phyloP scores from a whole-genome alignment of 176 grass and related monocot genomes.

The Carex littledalei region DNA sequence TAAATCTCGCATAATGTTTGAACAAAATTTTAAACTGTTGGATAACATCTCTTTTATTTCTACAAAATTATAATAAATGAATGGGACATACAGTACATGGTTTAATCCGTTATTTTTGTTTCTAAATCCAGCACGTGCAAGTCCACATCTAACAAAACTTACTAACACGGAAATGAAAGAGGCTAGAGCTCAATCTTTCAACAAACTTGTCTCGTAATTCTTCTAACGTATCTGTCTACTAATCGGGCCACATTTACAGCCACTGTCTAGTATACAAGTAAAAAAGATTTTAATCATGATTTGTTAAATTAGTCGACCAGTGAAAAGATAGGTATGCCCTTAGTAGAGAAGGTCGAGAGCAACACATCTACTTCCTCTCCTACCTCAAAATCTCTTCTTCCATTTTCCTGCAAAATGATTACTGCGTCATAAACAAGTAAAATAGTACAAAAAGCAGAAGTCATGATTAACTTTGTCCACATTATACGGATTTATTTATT shows the following conservation, averaged over 20 bases:
- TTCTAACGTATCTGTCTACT: background rate
- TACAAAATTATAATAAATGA: conserved; percentile 3
- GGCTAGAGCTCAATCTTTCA: background rate
- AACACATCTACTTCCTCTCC: conserved; percentile 59
- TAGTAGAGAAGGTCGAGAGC: conserved; percentile 54
- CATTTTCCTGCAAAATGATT: conserved; percentile 42
- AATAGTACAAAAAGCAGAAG: background rate
- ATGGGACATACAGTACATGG: background rate
- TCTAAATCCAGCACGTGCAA: background rate
- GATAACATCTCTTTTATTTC: background rate
- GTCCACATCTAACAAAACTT: conserved; percentile 6
- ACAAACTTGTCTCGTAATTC: background rate
- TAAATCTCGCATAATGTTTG: background rate
- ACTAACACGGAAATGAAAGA: background rate
- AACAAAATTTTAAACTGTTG: background rate
- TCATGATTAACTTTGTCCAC: background rate
- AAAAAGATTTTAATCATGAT: background rate
- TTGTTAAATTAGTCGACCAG: conserved; percentile 24
- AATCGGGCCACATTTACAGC: background rate
- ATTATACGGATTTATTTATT: background rate
- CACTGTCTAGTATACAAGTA: conserved; percentile 1
- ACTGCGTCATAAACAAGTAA: background rate
- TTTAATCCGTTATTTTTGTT: background rate
- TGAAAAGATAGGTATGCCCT: conserved; percentile 79
- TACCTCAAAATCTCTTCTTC: conserved; percentile 46